Base-by-base conservation (phyloP, 2,329 filamentous ascomycete genomes). In the Pseudocercospora eumusae region DNA sequence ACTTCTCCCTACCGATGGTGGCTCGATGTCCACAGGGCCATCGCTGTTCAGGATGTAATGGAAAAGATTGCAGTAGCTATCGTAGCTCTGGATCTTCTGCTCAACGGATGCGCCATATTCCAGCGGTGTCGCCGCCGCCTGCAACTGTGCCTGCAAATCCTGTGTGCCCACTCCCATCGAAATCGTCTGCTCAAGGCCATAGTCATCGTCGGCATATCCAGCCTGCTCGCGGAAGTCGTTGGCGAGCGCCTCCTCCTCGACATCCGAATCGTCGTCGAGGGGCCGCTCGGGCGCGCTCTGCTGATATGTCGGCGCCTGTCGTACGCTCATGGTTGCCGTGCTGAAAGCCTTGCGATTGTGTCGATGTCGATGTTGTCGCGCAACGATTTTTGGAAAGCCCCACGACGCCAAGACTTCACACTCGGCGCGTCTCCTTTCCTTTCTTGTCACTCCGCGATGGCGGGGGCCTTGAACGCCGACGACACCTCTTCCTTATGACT, bases 1-100 rank as follows among this genome's bases (percentile, higher is more conserved):
- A 28, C 47, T 20, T 61, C 18, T 28, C 85, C 91, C 81, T 84
- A 97, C 93, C 77, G 93, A 96, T 71, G 95, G 95, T 68, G 93
- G 90, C 79, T 99, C 95, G 70, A 99, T 84, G 76, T 99, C 95
- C 64, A 99, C 93, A 15, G 95, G 95, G n/a, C 95, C 95, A 70
- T 98, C 95, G 56, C 93, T 98, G 86, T 99, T 99, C 76, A 99
- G 84, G 78, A 99, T 97, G 81, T 92, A 98, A 83, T 99, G 95
- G 83, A 99, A 99, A 72, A 99, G 83, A 80, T 91, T 96, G 88
- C 95, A 99, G 86, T 99, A 99, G 77, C 92, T 91, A 82, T 99
- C 95, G 84, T 99, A 99, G 82, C 93, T 97, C 78, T 92, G 89
- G 82, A 98, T 97, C 82, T 98, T 98, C 78, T 91, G 91, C 80